Evolutionary conservation across 116 monocot genomes (phyloP), one percentile per base, ranked within the genome.

Genomic region (Trichopus zeylanicus): DNA sequence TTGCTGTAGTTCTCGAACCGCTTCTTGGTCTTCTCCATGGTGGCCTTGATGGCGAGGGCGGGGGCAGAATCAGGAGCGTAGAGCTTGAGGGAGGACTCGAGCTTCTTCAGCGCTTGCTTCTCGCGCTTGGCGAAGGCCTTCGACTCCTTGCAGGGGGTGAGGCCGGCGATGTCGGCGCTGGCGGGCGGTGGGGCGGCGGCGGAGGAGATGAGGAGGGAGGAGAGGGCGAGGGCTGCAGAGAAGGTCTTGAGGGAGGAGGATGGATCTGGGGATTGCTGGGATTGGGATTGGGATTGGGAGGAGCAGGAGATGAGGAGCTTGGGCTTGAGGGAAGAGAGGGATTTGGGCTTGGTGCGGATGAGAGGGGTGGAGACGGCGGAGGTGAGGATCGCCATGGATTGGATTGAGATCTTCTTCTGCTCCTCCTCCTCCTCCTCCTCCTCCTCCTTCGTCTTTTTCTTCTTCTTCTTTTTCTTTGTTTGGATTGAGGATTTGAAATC

Each of bases 71-170:
- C 95, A 7, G 90, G 87, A 13, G 65, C 84, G 75, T 95, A 95
- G 69, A 81, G 80, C 28, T 90, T 97, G 22, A 97, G 78, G 7
- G 90, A 73, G 21, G 76, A 31, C 55, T 84, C 81, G 5, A 97
- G 90, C 73, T 81, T 97, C 63, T 81, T 86, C 13, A 97, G 2
- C 26, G 95, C 68, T 38, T 90, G 83, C 61, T 90, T 97, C 81
- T 97, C 95, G 33, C 95, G 75, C 67, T 97, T 97, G 62, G 95
- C 90, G 79, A 97, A 97, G 51, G 80, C 77, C 59, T 90, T 90
- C 62, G 95, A 97, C 28, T 97, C 95, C 66, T 97, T 97, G 90
- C 95, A 97, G 0, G 95, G 95, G 61, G 95, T 97, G 15, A 97
- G 83, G 52, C 90, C 95, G 58, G 95, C 60, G 78, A 97, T 90